Evolutionary conservation across 2,329 filamentous ascomycete species (phyloP), one percentile per base, ranked within the genome.

Genomic region (Verticillium nubilum): DNA sequence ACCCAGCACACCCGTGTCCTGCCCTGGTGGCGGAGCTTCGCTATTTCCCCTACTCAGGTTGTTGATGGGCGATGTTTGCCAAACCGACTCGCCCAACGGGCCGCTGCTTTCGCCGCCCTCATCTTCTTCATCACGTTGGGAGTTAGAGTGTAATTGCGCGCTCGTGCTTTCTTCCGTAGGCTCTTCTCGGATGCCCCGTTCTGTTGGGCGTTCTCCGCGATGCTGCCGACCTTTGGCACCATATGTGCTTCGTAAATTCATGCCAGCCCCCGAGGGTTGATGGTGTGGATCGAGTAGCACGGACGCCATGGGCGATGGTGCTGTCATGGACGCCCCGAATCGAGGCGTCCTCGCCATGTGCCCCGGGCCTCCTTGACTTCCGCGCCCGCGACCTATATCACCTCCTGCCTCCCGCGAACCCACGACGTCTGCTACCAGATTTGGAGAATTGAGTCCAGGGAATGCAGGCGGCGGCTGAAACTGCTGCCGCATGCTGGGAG

Each of bases 391-490:
- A 37, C 72, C 7, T 23, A 71, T 62, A 76, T 76, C 59, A 85
- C 77, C 74, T 66, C 79, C 67, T 60, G 75, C 72, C 69, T 79
- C 70, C 58, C 79, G 77, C 1, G 84, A 85, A 29, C 71, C 70
- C 35, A 81, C 79, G 76, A 86, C 78, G 50, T 87, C 85, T 25
- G 80, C 78, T 13, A 77, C 83, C 58, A 84, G 72, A 2, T 77
- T 84, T 25, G 83, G 86, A 33, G 84, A 89, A 69, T 85, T 86
- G 9, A 91, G 78, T 2, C 86, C 87, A 1, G 91, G 89, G 68
- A 94, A 91, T 1, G 84, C 78, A 5, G 91, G 90, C 1, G 91
- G 90, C 26, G 88, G 89, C 61, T 93, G 85, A 70, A 94, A 93
- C 50, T 82, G 81, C 59, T 80, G 80, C 60, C 73, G 78, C 61